These are phyloP conservation scores for Speleostelium caveatum DNA, from an alignment of 78 protist species.

Conservation along the genomic window DNA sequence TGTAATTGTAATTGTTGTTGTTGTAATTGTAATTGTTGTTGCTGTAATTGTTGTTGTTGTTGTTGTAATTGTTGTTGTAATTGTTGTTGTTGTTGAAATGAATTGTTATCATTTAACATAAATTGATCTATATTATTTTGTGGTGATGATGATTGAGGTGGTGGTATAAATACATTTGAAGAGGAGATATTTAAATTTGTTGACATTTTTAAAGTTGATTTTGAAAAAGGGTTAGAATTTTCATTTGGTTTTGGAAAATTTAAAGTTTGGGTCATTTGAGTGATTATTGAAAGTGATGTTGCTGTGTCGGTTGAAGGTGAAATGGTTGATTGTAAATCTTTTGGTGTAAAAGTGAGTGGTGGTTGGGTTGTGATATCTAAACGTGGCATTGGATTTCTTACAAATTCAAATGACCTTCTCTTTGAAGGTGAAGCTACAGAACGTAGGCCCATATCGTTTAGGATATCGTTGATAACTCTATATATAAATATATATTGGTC, in stretches of 20 bases:
- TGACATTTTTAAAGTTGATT: constrained; percentile 34
- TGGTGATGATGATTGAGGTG: neutral
- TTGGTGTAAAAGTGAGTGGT: constrained; percentile 35
- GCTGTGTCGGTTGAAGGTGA: constrained; percentile 41
- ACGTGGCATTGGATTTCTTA: constrained; percentile 47
- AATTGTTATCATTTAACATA: neutral
- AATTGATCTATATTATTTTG: neutral
- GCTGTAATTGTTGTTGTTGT: constrained; percentile 2
- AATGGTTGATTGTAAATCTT: constrained; percentile 52
- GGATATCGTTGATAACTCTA: constrained; percentile 66
- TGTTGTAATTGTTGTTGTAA: constrained; percentile 29
- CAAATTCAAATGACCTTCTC: constrained; percentile 60
- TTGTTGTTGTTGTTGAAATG: constrained; percentile 13
- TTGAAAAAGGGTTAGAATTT: constrained; percentile 51
- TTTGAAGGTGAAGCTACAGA: constrained; percentile 60
- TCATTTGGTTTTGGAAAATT: constrained; percentile 48
- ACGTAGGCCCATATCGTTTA: constrained; percentile 56
- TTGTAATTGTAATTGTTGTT: too few species aligned
- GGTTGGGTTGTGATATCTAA: constrained; percentile 49
- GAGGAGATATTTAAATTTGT: constrained; percentile 21
- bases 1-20: too few species aligned
- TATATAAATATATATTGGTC: constrained; percentile 82
- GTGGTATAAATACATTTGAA: constrained; percentile 15
- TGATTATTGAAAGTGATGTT: constrained; percentile 36
- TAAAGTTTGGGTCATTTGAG: constrained; percentile 59